A percentile compares a stretch with the other conserved stretches of the same genome.
Conservation (phyloP, 352 stramenopile genomes). For the Aphanomyces cochlioides region DNA sequence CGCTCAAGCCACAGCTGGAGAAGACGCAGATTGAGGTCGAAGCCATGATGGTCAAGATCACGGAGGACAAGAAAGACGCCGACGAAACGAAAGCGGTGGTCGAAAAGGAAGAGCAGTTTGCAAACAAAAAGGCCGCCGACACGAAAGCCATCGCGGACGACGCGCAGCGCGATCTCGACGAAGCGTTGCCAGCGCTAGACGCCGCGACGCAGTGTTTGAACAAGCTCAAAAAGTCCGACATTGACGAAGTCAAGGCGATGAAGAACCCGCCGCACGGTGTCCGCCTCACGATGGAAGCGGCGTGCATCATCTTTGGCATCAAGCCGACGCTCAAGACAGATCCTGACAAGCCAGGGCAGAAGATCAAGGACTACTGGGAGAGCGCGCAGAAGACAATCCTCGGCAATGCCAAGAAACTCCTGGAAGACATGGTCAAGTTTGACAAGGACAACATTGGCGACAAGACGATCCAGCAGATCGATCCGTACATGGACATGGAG, state of each 20-base stretch:
- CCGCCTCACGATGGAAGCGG: constrained; percentile 87
- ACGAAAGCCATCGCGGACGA: constrained; percentile 91
- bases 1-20: constrained; percentile 89
- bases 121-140: constrained; percentile 89
- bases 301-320: constrained; percentile 93
- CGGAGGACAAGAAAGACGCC: constrained; percentile 87
- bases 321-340: constrained; percentile 87
- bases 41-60: constrained; percentile 93
- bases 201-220: constrained; percentile 90
- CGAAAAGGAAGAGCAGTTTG: constrained; percentile 88
- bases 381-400: constrained; percentile 84
- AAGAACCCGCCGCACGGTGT: constrained; percentile 86
- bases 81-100: constrained; percentile 89
- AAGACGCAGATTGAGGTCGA: constrained; percentile 91
- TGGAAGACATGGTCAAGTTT: constrained; percentile 88
- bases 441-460: constrained; percentile 87
- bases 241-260: constrained; percentile 89
- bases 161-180: constrained; percentile 89
- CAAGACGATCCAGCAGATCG: constrained; percentile 83
- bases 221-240: constrained; percentile 90
- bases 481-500: constrained; percentile 88
- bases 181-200: constrained; percentile 89
- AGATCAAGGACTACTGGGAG: constrained; percentile 89
- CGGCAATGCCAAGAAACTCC: constrained; percentile 83
- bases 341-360: constrained; percentile 87